Conservation (phyloP, 163 green algal genomes). For the Botryococcus braunii region DNA sequence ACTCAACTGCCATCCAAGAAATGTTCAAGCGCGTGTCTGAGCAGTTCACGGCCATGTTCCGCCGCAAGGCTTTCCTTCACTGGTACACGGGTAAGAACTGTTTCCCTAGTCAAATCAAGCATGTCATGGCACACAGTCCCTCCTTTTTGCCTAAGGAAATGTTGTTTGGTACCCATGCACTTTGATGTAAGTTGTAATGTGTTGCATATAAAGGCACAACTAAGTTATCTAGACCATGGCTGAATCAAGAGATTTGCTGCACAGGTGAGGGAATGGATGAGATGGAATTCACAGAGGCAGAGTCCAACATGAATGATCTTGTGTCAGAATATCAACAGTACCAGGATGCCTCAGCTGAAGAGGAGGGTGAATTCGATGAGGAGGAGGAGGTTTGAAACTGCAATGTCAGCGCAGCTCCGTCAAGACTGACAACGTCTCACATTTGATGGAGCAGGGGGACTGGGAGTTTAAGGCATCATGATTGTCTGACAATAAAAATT, state of each 20-base stretch:
- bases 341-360: slow-evolving; percentile 76
- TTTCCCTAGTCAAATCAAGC: neutral
- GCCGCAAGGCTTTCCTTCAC: slow-evolving; percentile 97
- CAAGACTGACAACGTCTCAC: no score
- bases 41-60: slow-evolving; percentile 99
- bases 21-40: slow-evolving; percentile 99
- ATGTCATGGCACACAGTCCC: no score
- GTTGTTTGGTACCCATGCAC: no score
- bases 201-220: no score
- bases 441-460: no score
- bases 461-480: no score
- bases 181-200: no score
- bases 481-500: no score
- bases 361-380: slow-evolving; percentile 69
- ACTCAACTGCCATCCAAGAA: slow-evolving; percentile 98
- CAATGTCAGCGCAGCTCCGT: no score
- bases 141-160: no score
- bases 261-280: slow-evolving; percentile 85
- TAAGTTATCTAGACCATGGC: slow-evolving; percentile 10
- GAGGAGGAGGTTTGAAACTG: no score
- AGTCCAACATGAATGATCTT: slow-evolving; percentile 99
- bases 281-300: slow-evolving; percentile 99
- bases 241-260: no score
- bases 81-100: slow-evolving; percentile 92
- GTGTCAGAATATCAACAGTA: slow-evolving; percentile 96